Evolutionary conservation across 1,284 basidiomycete genomes (phyloP), one percentile per base, ranked within the genome.

Genomic region (Heterobasidion occidentale): DNA sequence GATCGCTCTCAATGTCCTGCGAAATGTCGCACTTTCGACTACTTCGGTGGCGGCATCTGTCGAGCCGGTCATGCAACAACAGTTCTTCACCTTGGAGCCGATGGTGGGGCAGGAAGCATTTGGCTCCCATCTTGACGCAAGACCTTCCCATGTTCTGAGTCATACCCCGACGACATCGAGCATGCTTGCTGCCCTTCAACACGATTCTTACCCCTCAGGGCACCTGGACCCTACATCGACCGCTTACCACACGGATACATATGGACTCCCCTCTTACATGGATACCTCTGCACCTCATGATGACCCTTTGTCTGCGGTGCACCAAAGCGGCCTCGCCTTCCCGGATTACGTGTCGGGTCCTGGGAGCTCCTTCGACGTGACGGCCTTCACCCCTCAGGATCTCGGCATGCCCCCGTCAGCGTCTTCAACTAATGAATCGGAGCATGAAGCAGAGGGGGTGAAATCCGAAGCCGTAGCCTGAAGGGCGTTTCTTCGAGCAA

Each of bases 21-120:
- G 90, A 62, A 90, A 79, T 64, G 91, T 93, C 58, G 91, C 90
- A 4, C 72, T 93, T 58, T 92, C 90, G 44, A 92, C 90, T 17
- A 92, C 90, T 70, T 91, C 90, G 15, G 90, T 92, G 48, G 90
- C 90, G 20, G 90, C 90, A 38, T 93, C 90, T 38, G 90, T 92
- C 54, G 90, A 92, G 65, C 90, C 89, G 48, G 84, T 90, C 56
- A 90, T 92, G 79, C 90, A 92, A 63, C 89, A 92, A 65, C 86
- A 90, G 63, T 91, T 86, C 71, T 87, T 88, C 69, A 79, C 85
- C 11, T 73, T 90, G 58, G 89, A 88, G 53, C 86, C 89, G 17
- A 90, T 90, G 87, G 77, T 83, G 47, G 88, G 87, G 35, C 87
- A 90, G 65, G 89, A 90, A 67, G 81, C 71, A 62, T 90, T 88